Evolutionary conservation across 257 asterid species (phyloP), one percentile per base, ranked within the genome.

Genomic region (Scutellaria barbata): DNA sequence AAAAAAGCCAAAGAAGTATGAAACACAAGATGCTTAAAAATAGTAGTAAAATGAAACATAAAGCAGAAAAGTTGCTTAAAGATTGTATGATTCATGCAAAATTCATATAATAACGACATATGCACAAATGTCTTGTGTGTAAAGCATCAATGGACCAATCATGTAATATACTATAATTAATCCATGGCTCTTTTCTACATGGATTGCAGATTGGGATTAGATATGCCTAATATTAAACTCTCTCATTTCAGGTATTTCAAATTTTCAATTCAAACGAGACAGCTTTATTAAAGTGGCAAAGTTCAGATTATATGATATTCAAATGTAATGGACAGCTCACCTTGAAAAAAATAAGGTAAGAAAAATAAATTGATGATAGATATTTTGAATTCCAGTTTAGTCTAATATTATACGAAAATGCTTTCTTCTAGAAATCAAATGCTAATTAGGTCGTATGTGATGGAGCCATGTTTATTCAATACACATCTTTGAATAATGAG

Each of bases 21-120:
- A 33, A 58, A 35, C 45, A 58, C 47, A 12, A 58, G 48, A 14
- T 59, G 66, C 12, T 59, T n/a, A 37, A 59, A 16, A 37, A 37
- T n/a, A 33, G 66, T 12, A 13, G 25, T 13, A 37, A 56, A 30
- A 45, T 45, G 12, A 45, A 8, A 5, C 10, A 10, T 10, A 0
- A 47, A 2, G 16, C 16, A 47, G n/a, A n/a, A n/a, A n/a, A n/a
- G n/a, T n/a, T n/a, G n/a, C n/a, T n/a, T n/a, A n/a, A n/a, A n/a
- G n/a, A n/a, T n/a, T n/a, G n/a, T n/a, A n/a, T n/a, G n/a, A n/a
- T n/a, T n/a, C n/a, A n/a, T n/a, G n/a, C n/a, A n/a, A n/a, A n/a
- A n/a, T n/a, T n/a, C n/a, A n/a, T n/a, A n/a, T n/a, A n/a, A n/a
- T n/a, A n/a, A n/a, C n/a, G n/a, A n/a, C n/a, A n/a, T n/a, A n/a